Conservation (phyloP, 495 filamentous ascomycete genomes). For the Podospora didyma region DNA sequence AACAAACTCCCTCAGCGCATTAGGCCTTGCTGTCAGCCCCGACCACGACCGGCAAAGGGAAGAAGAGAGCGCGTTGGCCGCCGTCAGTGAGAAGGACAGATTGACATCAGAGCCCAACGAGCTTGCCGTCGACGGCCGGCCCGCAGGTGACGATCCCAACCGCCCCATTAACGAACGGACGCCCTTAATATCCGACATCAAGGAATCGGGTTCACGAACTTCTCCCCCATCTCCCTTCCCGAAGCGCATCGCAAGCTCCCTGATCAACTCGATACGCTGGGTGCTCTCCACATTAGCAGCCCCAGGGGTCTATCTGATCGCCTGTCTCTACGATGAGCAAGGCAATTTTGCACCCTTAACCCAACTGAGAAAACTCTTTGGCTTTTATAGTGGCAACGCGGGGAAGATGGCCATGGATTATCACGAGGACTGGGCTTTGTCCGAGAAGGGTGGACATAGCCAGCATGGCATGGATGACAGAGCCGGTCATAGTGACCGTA, state of each 20-base stretch:
- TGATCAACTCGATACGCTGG: conserved; percentile 67
- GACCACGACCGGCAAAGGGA: conserved; percentile 36
- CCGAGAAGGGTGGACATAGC: conserved; percentile 24
- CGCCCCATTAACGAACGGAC: conserved; percentile 57
- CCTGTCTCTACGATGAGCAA: conserved; percentile 74
- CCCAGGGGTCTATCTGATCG: conserved; percentile 75
- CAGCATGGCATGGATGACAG: conserved; percentile 6
- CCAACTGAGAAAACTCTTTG: conserved; percentile 57
- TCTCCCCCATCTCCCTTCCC: conserved; percentile 51
- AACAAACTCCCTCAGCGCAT: conserved; percentile 61
- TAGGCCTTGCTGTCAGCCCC: conserved; percentile 41
- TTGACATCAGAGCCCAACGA: conserved; percentile 29
- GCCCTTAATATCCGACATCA: conserved; percentile 49
- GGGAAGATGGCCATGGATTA: conserved; percentile 36
- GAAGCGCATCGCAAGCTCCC: conserved; percentile 49
- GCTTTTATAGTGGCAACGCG: conserved; percentile 34
- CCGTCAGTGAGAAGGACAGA: conserved; percentile 27
- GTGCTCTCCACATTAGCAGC: conserved; percentile 73
- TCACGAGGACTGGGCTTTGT: conserved; percentile 27
- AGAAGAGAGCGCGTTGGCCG: conserved; percentile 34
- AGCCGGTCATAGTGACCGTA: conserved; percentile 9
- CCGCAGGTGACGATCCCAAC: conserved; percentile 18
- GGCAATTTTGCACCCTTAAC: conserved; percentile 71
- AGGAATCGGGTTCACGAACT: conserved; percentile 32
- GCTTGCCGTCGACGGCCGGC: conserved; percentile 3